Conservation (phyloP, 345 rosid species). For the Arabis alpina region DNA sequence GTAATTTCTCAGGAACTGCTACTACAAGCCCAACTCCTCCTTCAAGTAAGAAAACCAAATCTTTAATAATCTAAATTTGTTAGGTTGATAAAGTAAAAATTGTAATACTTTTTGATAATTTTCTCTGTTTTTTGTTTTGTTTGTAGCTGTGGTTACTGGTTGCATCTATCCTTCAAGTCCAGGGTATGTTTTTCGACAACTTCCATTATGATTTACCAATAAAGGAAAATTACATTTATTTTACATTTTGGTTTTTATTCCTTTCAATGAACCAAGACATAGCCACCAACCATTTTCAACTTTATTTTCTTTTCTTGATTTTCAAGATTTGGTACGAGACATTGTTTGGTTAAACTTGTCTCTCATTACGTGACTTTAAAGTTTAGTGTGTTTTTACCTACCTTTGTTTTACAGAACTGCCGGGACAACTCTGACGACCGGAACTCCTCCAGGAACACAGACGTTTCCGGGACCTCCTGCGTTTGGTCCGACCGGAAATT, state of each 20-base stretch:
- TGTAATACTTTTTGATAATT: not conserved
- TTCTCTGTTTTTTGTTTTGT: conserved; percentile 19
- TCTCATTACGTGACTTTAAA: conserved; percentile 19
- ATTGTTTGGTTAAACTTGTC: conserved; percentile 24
- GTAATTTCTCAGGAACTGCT: conserved; percentile 82
- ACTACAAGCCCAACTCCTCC: conserved; percentile 46
- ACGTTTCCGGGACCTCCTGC: conserved; percentile 35
- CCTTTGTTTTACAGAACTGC: conserved; percentile 31
- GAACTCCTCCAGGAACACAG: conserved; percentile 28
- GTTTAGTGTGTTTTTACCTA: conserved; percentile 5
- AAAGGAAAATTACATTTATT: no score
- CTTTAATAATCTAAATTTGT: not conserved
- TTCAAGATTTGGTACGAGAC: conserved; percentile 30
- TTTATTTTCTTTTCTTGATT: conserved; percentile 1
- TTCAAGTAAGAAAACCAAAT: conserved; percentile 42
- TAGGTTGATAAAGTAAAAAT: not conserved
- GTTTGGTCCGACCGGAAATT: conserved; percentile 36
- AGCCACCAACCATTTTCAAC: not conserved
- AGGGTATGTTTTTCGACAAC: conserved; percentile 48
- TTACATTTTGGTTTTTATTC: no score
- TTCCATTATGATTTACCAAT: no score
- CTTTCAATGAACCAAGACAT: no score
- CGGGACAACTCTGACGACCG: conserved; percentile 24
- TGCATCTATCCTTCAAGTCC: conserved; percentile 66
- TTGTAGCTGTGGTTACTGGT: conserved; percentile 52